phyloP scores from a whole-genome alignment of 164 flowering plant genomes.

The Stephania cephalantha region DNA sequence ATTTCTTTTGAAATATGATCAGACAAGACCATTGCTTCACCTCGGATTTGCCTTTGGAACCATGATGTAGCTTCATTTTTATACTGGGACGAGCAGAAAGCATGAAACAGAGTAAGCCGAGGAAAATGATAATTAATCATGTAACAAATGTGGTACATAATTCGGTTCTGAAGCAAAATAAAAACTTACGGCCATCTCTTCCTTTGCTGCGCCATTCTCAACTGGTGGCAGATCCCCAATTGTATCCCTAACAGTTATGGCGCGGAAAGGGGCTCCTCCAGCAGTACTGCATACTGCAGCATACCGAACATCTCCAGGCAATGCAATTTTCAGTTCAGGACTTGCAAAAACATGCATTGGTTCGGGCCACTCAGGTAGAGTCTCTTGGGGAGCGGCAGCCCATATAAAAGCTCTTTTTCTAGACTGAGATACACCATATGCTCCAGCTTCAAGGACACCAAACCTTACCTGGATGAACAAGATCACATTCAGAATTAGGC shows the following conservation, averaged over 20 bases:
- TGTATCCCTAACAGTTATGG: conserved; percentile 84
- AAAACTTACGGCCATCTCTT: conserved; percentile 39
- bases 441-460: conserved; percentile 94
- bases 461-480: conserved; percentile 63
- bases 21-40: conserved; percentile 34
- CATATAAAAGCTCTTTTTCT: conserved; percentile 91
- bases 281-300: conserved; percentile 83
- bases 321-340: conserved; percentile 67
- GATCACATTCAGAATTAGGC: background rate
- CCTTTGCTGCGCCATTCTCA: conserved; percentile 61
- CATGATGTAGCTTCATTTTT: conserved; percentile 62
- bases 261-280: conserved; percentile 81
- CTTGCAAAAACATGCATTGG: conserved; percentile 91
- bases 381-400: conserved; percentile 92
- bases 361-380: conserved; percentile 93
- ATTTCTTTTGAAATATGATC: conserved; percentile 95
- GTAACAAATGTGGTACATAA: background rate
- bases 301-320: conserved; percentile 50
- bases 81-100: conserved; percentile 42
- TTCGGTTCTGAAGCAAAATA: background rate
- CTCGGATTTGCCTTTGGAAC: conserved; percentile 87
- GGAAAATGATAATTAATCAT: background rate
- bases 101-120: background rate
- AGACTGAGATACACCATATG: conserved; percentile 90
- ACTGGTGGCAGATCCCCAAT: conserved; percentile 92